Percentiles rank a stretch among this genome's conserved stretches.
Conservation (phyloP, 768 basidiomycete genomes). For the Calocybe gangraenosa region DNA sequence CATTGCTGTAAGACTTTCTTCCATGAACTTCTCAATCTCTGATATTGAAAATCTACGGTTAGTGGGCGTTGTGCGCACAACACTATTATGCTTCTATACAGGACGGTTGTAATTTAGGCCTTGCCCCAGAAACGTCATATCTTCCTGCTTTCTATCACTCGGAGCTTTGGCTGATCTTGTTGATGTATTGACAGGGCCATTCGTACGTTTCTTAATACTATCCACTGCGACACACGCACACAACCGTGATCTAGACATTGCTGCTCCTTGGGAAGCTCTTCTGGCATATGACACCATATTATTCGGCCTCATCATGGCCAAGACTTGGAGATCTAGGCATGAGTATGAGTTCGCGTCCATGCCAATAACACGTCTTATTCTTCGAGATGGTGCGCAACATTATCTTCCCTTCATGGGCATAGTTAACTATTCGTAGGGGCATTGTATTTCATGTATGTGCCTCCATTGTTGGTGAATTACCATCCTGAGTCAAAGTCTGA, state of each 20-base stretch:
- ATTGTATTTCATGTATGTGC: conserved; percentile 50
- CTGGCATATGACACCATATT: conserved; percentile 45
- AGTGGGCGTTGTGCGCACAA: conserved; percentile 42
- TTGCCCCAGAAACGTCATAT: conserved; percentile 27
- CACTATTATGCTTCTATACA: conserved; percentile 19
- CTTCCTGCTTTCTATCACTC: not conserved
- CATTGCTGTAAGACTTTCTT: conserved; percentile 27
- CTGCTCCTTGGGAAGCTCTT: conserved; percentile 46
- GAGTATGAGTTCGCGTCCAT: conserved; percentile 24
- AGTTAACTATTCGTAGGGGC: conserved; percentile 32
- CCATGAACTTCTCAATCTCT: not conserved
- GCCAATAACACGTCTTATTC: conserved; percentile 38
- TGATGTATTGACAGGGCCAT: conserved; percentile 12
- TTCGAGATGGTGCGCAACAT: conserved; percentile 46
- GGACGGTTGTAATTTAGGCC: conserved; percentile 32
- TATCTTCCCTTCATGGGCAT: not conserved
- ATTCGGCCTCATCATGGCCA: conserved; percentile 41
- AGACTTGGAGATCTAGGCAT: conserved; percentile 34
- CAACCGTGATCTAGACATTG: conserved; percentile 22
- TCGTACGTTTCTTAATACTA: not conserved
- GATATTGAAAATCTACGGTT: not conserved
- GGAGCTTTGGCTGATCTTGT: no score
- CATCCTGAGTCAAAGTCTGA: not conserved
- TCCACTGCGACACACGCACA: no score
- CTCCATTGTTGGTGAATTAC: no score